A percentile compares a stretch with the other conserved stretches of the same genome.
Conservation (phyloP, 371 early-diverging fungal species). For the Mortierella sp. region DNA sequence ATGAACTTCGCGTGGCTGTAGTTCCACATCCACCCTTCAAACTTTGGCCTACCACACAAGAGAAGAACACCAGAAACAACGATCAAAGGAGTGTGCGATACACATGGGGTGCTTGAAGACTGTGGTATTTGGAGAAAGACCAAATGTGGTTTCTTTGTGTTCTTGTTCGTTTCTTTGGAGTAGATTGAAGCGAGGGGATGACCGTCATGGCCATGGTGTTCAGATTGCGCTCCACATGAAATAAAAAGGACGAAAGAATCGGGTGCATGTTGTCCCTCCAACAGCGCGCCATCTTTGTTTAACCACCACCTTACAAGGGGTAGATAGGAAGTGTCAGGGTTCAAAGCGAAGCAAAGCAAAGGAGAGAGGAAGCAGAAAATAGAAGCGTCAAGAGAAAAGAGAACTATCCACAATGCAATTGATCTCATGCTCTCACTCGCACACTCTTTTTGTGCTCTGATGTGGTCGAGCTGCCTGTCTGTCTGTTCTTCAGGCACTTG, state of each 20-base stretch:
- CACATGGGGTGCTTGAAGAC: too few species aligned
- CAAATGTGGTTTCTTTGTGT: slow-evolving; percentile 23
- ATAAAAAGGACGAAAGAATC: not conserved
- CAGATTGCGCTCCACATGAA: too few species aligned
- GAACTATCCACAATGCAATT: not conserved
- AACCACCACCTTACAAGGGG: not conserved
- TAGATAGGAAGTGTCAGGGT: slow-evolving; percentile 11
- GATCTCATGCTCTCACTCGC: not conserved
- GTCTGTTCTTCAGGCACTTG: not conserved
- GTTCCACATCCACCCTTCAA: too few species aligned
- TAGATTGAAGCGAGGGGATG: slow-evolving; percentile 3
- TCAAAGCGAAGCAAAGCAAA: not conserved
- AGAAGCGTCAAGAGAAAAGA: not conserved
- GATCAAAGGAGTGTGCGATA: too few species aligned
- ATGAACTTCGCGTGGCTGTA: too few species aligned
- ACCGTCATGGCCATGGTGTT: not conserved
- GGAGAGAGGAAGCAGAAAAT: not conserved
- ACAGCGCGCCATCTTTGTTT: not conserved
- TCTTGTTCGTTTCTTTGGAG: not conserved
- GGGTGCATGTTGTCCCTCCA: not conserved
- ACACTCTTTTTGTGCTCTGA: slow-evolving; percentile 1
- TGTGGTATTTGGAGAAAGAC: slow-evolving; percentile 19
- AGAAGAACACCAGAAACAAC: not conserved
- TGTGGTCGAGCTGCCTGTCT: slow-evolving; percentile 6
- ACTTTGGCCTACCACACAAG: not conserved